A percentile compares a stretch with the other conserved stretches of the same genome.
phyloP scores from a whole-genome alignment of 2,329 filamentous ascomycete species.

The Xylariomycetidae sp. region DNA sequence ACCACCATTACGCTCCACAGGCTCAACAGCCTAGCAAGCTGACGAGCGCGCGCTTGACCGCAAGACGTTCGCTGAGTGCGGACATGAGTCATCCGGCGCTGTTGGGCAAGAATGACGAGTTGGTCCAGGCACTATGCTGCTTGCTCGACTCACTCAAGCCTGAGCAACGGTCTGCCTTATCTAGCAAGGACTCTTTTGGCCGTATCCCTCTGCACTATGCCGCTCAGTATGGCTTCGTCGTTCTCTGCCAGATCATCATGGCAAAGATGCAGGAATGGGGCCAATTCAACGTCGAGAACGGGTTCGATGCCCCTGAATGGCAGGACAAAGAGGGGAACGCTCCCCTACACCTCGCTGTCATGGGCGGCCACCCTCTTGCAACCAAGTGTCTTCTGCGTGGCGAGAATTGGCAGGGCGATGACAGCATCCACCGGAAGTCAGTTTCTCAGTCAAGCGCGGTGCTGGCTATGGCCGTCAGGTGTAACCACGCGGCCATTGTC shows the following conservation, averaged over 20 bases:
- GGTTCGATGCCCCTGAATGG: conserved; percentile 83
- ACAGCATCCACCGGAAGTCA: conserved; percentile 59
- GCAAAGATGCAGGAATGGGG: conserved; percentile 84
- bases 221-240: conserved; percentile 87
- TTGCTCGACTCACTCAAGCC: conserved; percentile 62
- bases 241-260: conserved; percentile 84
- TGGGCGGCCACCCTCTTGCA: conserved; percentile 82
- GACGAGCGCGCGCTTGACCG: conserved; percentile 51
- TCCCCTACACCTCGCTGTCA: conserved; percentile 85
- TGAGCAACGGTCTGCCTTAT: conserved; percentile 61
- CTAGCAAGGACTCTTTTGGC: conserved; percentile 69
- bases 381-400: conserved; percentile 75
- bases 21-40: too few relatives aligned
- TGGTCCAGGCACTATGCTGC: conserved; percentile 59
- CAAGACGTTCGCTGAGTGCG: conserved; percentile 47
- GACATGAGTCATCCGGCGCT: conserved; percentile 61
- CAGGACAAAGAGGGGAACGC: conserved; percentile 89
- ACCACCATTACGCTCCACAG: conserved; percentile 68
- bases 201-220: conserved; percentile 87
- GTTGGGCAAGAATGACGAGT: conserved; percentile 64
- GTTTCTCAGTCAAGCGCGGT: conserved; percentile 83
- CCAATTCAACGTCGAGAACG: conserved; percentile 75
- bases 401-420: conserved; percentile 67
- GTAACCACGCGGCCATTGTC: conserved; percentile 80
- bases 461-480: conserved; percentile 79